Conservation (phyloP, 331 rosid species). For the Malus hybrid region DNA sequence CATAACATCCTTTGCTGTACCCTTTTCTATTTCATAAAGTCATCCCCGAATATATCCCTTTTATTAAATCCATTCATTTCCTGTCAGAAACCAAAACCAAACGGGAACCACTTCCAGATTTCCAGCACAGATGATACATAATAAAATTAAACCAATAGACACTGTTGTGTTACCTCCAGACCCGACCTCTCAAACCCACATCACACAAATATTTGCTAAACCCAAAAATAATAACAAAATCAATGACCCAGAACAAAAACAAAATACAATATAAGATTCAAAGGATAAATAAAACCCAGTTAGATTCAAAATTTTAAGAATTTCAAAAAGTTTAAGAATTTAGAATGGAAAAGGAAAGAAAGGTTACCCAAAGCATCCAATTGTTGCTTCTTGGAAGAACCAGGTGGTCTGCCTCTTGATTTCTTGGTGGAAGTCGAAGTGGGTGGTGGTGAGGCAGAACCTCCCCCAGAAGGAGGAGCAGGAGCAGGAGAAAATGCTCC, state of each 20-base stretch:
- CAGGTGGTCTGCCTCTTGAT: neutral
- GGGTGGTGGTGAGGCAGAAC: conserved; percentile 18
- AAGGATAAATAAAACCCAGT: neutral
- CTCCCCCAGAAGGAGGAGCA: conserved; percentile 17
- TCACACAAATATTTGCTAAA: neutral
- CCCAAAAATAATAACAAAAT: neutral
- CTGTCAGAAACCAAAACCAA: conserved; percentile 2
- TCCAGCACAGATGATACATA: neutral
- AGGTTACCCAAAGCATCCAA: conserved; percentile 32
- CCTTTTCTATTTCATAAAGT: neutral
- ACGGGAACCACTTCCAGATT: neutral
- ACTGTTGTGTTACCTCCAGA: neutral
- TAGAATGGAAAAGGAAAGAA: neutral
- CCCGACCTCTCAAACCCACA: neutral
- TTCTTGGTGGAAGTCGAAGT: conserved; percentile 31
- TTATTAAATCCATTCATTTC: neutral
- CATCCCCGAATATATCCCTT: neutral
- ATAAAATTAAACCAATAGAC: neutral
- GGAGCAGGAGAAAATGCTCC: conserved; percentile 31
- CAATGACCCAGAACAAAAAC: neutral
- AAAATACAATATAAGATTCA: neutral
- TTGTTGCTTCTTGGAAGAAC: conserved; percentile 40
- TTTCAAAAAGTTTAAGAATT: no score
- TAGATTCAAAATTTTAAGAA: neutral
- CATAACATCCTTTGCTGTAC: neutral